These are phyloP conservation scores for Metroxylon sagu DNA, from an alignment of 176 grass and related monocot genomes.

Conservation along the genomic window DNA sequence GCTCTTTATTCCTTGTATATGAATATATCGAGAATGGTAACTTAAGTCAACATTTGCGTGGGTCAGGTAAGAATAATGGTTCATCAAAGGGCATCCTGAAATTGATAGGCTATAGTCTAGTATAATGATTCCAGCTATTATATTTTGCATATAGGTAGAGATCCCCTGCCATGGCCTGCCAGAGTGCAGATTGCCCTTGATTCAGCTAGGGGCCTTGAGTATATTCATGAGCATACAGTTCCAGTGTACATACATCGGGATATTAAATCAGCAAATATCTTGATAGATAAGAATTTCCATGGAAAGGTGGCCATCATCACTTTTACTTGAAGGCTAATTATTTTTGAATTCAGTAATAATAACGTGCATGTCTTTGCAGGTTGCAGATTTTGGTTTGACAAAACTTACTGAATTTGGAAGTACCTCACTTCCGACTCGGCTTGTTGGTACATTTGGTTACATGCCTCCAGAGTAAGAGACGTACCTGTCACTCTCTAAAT, in stretches of 20 bases:
- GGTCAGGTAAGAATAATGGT: constrained; percentile 40
- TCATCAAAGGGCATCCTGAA: not conserved
- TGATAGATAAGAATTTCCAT: constrained; percentile 84
- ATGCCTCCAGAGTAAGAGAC: constrained; percentile 85
- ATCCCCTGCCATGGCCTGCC: constrained; percentile 61
- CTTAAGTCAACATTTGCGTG: constrained; percentile 72
- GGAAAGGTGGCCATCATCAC: constrained; percentile 49
- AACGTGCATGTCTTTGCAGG: constrained; percentile 28
- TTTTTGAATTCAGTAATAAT: constrained; percentile 14
- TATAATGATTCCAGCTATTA: not conserved
- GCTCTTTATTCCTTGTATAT: constrained; percentile 83
- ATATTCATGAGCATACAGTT: constrained; percentile 95
- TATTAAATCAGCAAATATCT: constrained; percentile 95
- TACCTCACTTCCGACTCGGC: constrained; percentile 47
- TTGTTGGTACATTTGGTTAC: constrained; percentile 98
- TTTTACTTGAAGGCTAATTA: constrained; percentile 1
- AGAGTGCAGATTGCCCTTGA: constrained; percentile 92
- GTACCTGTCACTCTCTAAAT: not conserved
- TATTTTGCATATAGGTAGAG: constrained; percentile 40
- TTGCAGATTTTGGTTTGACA: constrained; percentile 94
- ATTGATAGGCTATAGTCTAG: not conserved
- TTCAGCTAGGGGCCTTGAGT: constrained; percentile 94
- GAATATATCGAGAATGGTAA: constrained; percentile 94
- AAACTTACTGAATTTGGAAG: constrained; percentile 83
- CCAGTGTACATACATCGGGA: constrained; percentile 94